Evolutionary conservation across 176 grass and related monocot genomes (phyloP).

Genomic region (Bothriochloa decipiens): DNA sequence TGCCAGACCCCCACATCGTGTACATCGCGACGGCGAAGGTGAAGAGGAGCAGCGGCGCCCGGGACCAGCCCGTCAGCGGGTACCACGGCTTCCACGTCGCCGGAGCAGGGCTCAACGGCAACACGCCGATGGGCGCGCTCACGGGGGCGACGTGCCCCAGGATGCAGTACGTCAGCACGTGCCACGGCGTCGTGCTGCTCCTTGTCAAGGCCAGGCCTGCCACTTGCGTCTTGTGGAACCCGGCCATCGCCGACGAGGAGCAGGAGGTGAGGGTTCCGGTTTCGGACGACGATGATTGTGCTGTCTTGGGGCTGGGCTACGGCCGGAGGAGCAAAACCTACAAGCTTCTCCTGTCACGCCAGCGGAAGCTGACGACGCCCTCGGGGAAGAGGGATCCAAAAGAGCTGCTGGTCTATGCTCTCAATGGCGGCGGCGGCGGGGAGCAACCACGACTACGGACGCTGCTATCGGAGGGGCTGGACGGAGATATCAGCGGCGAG

Average conservation of each 20-base stretch:
- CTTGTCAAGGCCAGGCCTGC: background rate
- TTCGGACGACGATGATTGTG: background rate
- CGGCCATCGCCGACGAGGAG: background rate
- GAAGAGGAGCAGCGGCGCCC: too few relatives aligned
- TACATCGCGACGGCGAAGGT: too few relatives aligned
- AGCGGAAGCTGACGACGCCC: background rate
- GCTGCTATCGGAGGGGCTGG: background rate
- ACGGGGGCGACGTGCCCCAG: background rate
- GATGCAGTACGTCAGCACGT: background rate
- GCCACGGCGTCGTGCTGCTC: constrained; percentile 36
- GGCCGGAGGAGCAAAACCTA: constrained; percentile 1
- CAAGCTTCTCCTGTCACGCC: background rate
- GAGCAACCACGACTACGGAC: background rate
- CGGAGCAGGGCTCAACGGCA: background rate
- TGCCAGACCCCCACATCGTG: background rate
- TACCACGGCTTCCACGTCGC: constrained; percentile 30
- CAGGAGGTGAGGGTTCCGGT: background rate
- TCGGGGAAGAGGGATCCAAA: background rate
- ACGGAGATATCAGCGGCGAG: background rate
- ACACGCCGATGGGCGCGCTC: background rate
- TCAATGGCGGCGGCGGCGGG: too few relatives aligned
- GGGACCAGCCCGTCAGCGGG: background rate
- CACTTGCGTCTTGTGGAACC: constrained; percentile 23
- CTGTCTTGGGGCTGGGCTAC: background rate
- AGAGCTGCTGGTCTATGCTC: background rate